Evolutionary conservation across 306 rosid genomes (phyloP).

Genomic region (Prosopis cineraria): DNA sequence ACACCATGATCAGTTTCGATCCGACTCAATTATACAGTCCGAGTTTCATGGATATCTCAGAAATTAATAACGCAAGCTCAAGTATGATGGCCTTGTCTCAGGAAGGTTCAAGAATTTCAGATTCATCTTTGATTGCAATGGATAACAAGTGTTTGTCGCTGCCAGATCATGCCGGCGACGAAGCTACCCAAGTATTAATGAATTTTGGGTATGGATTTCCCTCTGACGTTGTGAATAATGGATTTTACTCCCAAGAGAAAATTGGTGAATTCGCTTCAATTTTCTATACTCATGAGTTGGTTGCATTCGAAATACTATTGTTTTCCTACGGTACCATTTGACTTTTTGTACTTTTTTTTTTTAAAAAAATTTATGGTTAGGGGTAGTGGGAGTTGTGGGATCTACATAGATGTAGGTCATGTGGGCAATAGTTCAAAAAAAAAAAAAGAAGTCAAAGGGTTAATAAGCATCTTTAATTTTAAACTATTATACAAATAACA

Average conservation of each 20-base stretch:
- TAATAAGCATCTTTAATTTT: too few relatives aligned
- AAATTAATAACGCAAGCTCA: conserved; percentile 44
- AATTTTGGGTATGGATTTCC: conserved; percentile 59
- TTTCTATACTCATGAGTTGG: conserved; percentile 40
- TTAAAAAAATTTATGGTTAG: too few relatives aligned
- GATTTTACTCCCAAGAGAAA: conserved; percentile 43
- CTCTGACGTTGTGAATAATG: conserved; percentile 42
- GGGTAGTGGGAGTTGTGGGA: too few relatives aligned
- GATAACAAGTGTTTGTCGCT: conserved; percentile 31
- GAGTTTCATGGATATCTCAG: conserved; percentile 31
- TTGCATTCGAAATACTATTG: too few relatives aligned
- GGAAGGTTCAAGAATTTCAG: conserved; percentile 53
- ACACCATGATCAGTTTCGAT: conserved; percentile 25
- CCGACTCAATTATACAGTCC: conserved; percentile 28
- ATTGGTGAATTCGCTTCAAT: conserved; percentile 39
- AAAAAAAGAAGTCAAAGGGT: too few relatives aligned
- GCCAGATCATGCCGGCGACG: conserved; percentile 35
- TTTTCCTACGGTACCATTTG: too few relatives aligned
- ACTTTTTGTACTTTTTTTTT: too few relatives aligned
- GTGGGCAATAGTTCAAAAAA: too few relatives aligned
- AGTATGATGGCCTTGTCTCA: conserved; percentile 42
- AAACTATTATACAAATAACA: too few relatives aligned
- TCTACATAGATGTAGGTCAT: too few relatives aligned
- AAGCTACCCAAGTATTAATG: conserved; percentile 40
- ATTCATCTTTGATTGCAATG: conserved; percentile 41